A percentile compares a stretch with the other conserved stretches of the same genome.
Evolutionary conservation across 129 eudicot species (phyloP).

Genomic region (Ambrosia trifida): DNA sequence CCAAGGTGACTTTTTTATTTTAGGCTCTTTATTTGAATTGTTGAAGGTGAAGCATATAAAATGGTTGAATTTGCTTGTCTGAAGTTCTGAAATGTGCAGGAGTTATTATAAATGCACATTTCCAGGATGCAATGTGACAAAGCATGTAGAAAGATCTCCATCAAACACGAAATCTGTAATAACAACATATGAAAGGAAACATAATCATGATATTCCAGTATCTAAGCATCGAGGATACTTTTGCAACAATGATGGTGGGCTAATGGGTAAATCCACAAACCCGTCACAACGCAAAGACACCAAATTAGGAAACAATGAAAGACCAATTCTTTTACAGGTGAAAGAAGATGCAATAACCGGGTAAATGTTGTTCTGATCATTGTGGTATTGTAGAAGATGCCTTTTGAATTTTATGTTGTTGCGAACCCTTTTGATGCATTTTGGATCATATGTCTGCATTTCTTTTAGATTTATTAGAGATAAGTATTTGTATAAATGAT

Average conservation of each 20-base stretch:
- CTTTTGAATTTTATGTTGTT: constrained; percentile 14
- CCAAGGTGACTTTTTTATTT: constrained; percentile 83
- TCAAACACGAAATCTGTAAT: no score
- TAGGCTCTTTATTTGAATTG: no score
- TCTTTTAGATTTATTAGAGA: constrained; percentile 10
- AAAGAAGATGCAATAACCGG: constrained; percentile 67
- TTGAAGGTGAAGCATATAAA: no score
- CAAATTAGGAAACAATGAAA: constrained; percentile 52
- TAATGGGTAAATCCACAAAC: constrained; percentile 31
- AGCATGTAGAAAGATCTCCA: no score
- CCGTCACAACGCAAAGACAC: constrained; percentile 41
- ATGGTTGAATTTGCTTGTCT: no score
- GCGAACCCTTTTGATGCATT: constrained; percentile 24
- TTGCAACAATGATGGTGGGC: constrained; percentile 9
- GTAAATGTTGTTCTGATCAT: constrained; percentile 22
- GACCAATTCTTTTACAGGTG: constrained; percentile 53
- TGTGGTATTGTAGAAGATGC: constrained; percentile 4
- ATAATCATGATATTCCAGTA: no score
- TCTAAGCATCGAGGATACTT: no score
- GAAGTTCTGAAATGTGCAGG: no score
- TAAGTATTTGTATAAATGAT: constrained; percentile 29
- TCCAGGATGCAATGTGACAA: no score
- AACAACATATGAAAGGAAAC: no score
- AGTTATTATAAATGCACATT: no score
- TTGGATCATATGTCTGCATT: constrained; percentile 14